Evolutionary conservation across 352 stramenopile species (phyloP).

Genomic region (Pythium graminicola): DNA sequence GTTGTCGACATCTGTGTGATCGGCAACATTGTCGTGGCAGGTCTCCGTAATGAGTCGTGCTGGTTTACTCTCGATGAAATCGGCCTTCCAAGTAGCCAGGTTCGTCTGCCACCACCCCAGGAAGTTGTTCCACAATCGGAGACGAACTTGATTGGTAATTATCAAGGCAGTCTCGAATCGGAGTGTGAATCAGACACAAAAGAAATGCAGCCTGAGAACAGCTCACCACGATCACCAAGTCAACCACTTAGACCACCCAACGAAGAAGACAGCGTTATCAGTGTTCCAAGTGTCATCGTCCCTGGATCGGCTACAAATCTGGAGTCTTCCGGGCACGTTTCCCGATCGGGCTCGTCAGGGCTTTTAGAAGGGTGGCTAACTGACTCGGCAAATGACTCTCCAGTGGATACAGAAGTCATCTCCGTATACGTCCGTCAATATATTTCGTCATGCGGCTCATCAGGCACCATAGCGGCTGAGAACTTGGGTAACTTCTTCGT

Average conservation of each 20-base stretch:
- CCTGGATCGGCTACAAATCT: conserved; percentile 3
- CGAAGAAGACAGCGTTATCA: conserved; percentile 19
- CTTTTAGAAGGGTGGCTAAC: conserved; percentile 17
- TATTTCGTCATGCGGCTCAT: conserved; percentile 29
- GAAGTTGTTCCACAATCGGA: neutral
- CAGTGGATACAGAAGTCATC: conserved; percentile 28
- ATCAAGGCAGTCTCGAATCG: neutral
- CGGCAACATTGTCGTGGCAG: conserved; percentile 8
- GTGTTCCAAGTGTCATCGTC: conserved; percentile 22
- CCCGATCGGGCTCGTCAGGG: conserved; percentile 8
- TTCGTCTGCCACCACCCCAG: neutral
- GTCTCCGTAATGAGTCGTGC: conserved; percentile 18
- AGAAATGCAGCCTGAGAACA: conserved; percentile 4
- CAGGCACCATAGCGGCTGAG: conserved; percentile 35
- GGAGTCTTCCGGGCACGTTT: conserved; percentile 16
- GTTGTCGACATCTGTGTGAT: conserved; percentile 41
- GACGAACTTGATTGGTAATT: neutral
- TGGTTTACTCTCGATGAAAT: conserved; percentile 15
- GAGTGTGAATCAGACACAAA: neutral
- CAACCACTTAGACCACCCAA: neutral
- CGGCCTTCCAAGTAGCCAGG: neutral
- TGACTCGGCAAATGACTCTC: conserved; percentile 15
- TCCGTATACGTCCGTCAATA: conserved; percentile 34
- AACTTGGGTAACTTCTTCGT: conserved; percentile 33
- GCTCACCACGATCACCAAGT: conserved; percentile 2